Base-by-base conservation (phyloP, 148 eudicot species). In the Dianthus caryophyllus region DNA sequence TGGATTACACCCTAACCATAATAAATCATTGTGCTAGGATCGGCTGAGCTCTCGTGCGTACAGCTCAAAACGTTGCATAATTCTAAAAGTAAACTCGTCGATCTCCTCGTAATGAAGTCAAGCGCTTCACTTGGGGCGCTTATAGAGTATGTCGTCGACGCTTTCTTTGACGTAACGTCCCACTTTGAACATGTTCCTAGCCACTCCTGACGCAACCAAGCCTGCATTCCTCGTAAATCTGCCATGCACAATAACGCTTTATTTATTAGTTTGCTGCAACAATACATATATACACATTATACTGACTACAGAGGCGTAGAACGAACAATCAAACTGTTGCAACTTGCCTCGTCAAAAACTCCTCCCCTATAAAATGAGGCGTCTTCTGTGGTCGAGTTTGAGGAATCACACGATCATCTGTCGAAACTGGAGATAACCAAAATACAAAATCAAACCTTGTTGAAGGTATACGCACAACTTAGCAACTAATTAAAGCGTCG, bases 201-300 rank as follows among this genome's bases (percentile, higher is more conserved):
- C 91, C 53, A 92, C 98, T 61, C 98, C 96, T 62, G 80, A 79
- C 26, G 91, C 98, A 67, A 92, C 96, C 55, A 92, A 69, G 46
- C 74, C 76, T 33, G 96, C 94, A 48, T 89, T 92, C 75, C 98
- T 80, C 15, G 86, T 73, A 67, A 87, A 92, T 69, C 98, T 92
- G 93, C 66, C 52, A 52, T 41, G 21, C 7, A 70, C 15, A 72
- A 20, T 18, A 30, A 14, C 36, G 21, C 62, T 17, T 27, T 33
- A 58, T 17, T 27, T 33, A 58, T 69, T 76, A 67, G 66, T 54
- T 49, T 64, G 15, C 18, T 36, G 25, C 26, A 30, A 29, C 55
- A 49, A 1, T 18, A 66, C 17, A 17, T 24, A 33, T 33, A 10
- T 73, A 71, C 54, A 54, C 43, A 25, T 22, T 60, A 20, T n/a